A percentile compares a stretch with the other conserved stretches of the same genome.
Evolutionary conservation across 805 yeast species (phyloP).

Genomic region (Candida vartiovaarae): DNA sequence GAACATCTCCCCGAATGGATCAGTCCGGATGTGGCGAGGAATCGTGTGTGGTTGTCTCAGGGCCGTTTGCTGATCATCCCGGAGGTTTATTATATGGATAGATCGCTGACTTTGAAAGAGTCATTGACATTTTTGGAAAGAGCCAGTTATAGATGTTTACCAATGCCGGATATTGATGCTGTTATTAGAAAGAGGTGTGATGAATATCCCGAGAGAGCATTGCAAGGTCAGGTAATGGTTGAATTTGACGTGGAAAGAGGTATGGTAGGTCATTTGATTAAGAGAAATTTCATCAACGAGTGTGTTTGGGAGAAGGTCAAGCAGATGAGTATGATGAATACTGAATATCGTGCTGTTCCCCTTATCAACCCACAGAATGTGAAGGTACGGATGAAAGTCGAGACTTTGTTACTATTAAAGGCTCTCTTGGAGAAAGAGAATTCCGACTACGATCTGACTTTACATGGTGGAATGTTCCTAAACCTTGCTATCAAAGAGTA

Average conservation of each 20-base stretch:
- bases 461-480: slow-evolving; percentile 5
- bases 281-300: slow-evolving; percentile 4
- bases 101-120: slow-evolving; percentile 32
- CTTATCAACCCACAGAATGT: slow-evolving; percentile 1
- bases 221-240: slow-evolving; percentile 19
- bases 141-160: slow-evolving; percentile 29
- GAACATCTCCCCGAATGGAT: slow-evolving; percentile 42
- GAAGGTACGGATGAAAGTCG: slow-evolving; percentile 16
- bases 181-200: slow-evolving; percentile 13
- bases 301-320: slow-evolving; percentile 6
- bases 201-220: slow-evolving; percentile 25
- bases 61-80: slow-evolving; percentile 36
- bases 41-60: slow-evolving; percentile 47
- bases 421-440: slow-evolving; percentile 6
- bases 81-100: slow-evolving; percentile 25
- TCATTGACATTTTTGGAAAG: slow-evolving; percentile 34
- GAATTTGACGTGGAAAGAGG: slow-evolving; percentile 12
- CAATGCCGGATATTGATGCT: slow-evolving; percentile 18
- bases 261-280: slow-evolving; percentile 16
- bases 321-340: slow-evolving; percentile 2
- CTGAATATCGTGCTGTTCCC: background rate
- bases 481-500: background rate
- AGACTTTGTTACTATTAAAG: slow-evolving; percentile 13
- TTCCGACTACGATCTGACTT: background rate
- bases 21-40: slow-evolving; percentile 37